phyloP scores from a whole-genome alignment of 2,329 filamentous ascomycete genomes.

The Paradendryphiella salina region DNA sequence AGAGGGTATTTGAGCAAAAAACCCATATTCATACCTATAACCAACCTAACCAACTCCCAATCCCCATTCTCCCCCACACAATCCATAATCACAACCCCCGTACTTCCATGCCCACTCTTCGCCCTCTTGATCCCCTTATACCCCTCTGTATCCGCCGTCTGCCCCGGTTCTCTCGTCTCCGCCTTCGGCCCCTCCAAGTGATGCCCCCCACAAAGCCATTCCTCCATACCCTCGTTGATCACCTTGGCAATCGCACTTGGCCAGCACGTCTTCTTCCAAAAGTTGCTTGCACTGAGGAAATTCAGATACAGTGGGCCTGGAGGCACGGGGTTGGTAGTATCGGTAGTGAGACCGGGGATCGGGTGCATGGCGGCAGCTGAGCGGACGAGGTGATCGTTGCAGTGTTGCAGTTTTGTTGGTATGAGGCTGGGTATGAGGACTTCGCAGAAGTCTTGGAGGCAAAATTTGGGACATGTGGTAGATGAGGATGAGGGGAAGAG shows the following conservation, averaged over 20 bases:
- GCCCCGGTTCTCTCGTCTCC: conserved; percentile 18
- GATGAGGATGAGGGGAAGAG: conserved; percentile 60
- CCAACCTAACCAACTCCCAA: conserved; percentile 86
- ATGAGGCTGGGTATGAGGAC: conserved; percentile 76
- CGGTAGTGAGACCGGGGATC: conserved; percentile 48
- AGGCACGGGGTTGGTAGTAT: conserved; percentile 48
- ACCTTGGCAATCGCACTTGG: conserved; percentile 87
- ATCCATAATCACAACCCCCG: conserved; percentile 88
- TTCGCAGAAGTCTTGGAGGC: conserved; percentile 95
- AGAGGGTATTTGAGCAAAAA: conserved; percentile 33
- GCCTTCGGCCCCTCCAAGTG: conserved; percentile 33
- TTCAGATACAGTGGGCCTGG: conserved; percentile 78
- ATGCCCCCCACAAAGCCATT: conserved; percentile 61
- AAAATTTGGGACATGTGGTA: conserved; percentile 52
- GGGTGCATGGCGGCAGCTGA: conserved; percentile 52
- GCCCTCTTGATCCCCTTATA: conserved; percentile 52
- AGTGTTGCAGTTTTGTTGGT: conserved; percentile 75
- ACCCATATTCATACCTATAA: conserved; percentile 87
- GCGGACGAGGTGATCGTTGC: conserved; percentile 74
- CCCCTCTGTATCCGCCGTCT: conserved; percentile 24
- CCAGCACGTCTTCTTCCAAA: conserved; percentile 91
- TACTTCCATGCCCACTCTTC: conserved; percentile 63
- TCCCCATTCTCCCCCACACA: conserved; percentile 86
- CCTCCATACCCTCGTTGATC: conserved; percentile 75
- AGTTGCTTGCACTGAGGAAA: conserved; percentile 88